Evolutionary conservation across 306 rosid genomes (phyloP).

Genomic region (Prunus campanulata): DNA sequence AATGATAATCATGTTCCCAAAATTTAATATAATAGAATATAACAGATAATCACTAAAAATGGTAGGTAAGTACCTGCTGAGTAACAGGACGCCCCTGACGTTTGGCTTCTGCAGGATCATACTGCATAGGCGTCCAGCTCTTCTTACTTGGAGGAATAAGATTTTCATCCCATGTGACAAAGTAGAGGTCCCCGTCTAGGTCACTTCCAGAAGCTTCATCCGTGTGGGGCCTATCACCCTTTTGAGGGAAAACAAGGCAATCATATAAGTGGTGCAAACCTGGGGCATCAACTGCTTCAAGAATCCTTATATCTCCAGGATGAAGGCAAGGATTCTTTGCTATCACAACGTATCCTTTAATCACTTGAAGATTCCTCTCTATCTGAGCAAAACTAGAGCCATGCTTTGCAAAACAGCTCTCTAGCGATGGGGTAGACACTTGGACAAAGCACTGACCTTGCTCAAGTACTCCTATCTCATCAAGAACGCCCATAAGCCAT

Average conservation of each 20-base stretch:
- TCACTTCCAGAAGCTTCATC: slow-evolving; percentile 98
- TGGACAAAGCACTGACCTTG: slow-evolving; percentile 85
- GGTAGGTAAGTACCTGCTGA: slow-evolving; percentile 35
- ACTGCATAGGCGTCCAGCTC: slow-evolving; percentile 78
- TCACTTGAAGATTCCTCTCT: slow-evolving; percentile 48
- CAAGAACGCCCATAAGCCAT: slow-evolving; percentile 90
- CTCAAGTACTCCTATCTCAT: slow-evolving; percentile 65
- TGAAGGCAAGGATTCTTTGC: slow-evolving; percentile 95
- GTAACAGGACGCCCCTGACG: slow-evolving; percentile 29
- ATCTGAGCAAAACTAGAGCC: slow-evolving; percentile 62
- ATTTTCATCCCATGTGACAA: slow-evolving; percentile 86
- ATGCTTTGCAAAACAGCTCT: slow-evolving; percentile 77
- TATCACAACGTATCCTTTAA: slow-evolving; percentile 60
- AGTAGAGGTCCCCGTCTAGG: slow-evolving; percentile 91
- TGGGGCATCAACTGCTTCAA: slow-evolving; percentile 86
- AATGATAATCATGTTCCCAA: neutral
- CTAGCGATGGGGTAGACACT: slow-evolving; percentile 69
- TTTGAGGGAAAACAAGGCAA: slow-evolving; percentile 87
- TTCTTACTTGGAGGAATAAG: slow-evolving; percentile 82
- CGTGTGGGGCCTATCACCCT: slow-evolving; percentile 86
- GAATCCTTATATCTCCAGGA: slow-evolving; percentile 83
- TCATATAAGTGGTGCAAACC: slow-evolving; percentile 70
- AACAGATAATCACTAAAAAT: neutral
- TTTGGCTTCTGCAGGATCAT: slow-evolving; percentile 44
- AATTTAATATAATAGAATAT: slow-evolving; percentile 5